Evolutionary conservation across 306 rosid species (phyloP), one percentile per base, ranked within the genome.

Genomic region (Trichosanthes cucumerina): DNA sequence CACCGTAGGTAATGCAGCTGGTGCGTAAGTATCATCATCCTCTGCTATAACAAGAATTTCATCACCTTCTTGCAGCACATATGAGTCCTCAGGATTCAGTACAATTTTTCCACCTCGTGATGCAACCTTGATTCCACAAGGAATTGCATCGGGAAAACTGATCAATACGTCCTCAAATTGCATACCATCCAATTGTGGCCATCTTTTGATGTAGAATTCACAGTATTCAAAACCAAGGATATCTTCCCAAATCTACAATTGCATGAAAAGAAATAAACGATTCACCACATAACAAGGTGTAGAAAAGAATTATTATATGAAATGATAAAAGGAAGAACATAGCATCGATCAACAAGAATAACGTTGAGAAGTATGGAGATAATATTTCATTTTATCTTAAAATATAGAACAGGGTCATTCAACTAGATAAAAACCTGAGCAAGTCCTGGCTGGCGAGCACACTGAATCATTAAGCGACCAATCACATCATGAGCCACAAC

Each of bases 401-500:
- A 46, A 23, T 15, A 46, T 26, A 21, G 47, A 44, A 47, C 39
- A 72, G 16, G 39, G 41, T 47, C 58, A 9, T 44, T 71, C 31
- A 19, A 75, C 34, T 69, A 62, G 38, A 72, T 31, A 82, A 68
- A 44, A 70, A 93, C 98, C 95, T 93, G 97, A 66, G 98, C 98
- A 87, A 93, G 98, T 79, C 98, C 98, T 53, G 98, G 98, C 85
- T 91, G 98, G 81, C 93, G 88, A 60, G 98, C 96, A 85, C 98
- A 93, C 82, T 93, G 98, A 85, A 93, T 93, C 98, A 93, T 93
- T 89, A 93, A 83, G 78, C 98, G 96, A 44, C 98, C 97, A 78
- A 91, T 93, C 72, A 93, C 98, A 86, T 93, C 96, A 79, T 93
- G 98, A 78, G 98, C 98, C 86, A 93, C 97, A 78, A 93, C 97